Percentiles rank a stretch among this genome's conserved stretches.
phyloP scores from a whole-genome alignment of 2,329 filamentous ascomycete genomes.

The Sphaerulina vaccinii region DNA sequence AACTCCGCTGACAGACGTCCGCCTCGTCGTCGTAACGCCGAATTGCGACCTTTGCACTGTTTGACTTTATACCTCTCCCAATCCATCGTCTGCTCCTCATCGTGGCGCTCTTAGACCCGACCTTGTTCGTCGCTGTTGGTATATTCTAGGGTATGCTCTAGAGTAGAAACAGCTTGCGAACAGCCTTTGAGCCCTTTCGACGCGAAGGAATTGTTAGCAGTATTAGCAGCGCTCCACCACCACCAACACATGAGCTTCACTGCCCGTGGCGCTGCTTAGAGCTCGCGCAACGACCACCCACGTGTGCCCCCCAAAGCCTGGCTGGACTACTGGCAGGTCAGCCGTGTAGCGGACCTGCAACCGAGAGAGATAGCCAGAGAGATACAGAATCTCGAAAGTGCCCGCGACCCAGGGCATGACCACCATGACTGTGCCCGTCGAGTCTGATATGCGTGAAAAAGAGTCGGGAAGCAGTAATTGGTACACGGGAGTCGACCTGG shows the following conservation, averaged over 20 bases:
- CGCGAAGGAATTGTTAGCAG: not conserved
- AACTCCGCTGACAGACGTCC: not conserved
- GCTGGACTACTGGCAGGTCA: not conserved
- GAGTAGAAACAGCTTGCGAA: too few relatives aligned
- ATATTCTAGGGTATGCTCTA: not conserved
- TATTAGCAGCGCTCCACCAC: not conserved
- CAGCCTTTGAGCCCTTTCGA: not conserved
- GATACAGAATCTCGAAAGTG: too few relatives aligned
- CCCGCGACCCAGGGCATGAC: slow-evolving; percentile 13
- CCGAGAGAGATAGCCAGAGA: not conserved
- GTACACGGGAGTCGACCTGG: slow-evolving; percentile 24
- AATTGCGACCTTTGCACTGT: not conserved
- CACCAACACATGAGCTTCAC: not conserved
- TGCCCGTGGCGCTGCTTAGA: not conserved
- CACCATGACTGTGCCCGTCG: slow-evolving; percentile 19
- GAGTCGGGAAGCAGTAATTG: slow-evolving; percentile 13
- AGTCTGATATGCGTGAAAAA: slow-evolving; percentile 18
- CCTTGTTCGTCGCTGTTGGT: not conserved
- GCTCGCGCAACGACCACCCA: not conserved
- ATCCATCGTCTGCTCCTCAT: not conserved
- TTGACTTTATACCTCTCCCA: not conserved
- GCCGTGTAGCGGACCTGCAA: not conserved
- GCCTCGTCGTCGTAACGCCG: not conserved
- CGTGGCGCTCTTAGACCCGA: not conserved
- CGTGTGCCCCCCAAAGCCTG: not conserved